These are phyloP conservation scores for Aspergillus novofumigatus DNA, from an alignment of 2,329 filamentous ascomycete species.

Conservation along the genomic window DNA sequence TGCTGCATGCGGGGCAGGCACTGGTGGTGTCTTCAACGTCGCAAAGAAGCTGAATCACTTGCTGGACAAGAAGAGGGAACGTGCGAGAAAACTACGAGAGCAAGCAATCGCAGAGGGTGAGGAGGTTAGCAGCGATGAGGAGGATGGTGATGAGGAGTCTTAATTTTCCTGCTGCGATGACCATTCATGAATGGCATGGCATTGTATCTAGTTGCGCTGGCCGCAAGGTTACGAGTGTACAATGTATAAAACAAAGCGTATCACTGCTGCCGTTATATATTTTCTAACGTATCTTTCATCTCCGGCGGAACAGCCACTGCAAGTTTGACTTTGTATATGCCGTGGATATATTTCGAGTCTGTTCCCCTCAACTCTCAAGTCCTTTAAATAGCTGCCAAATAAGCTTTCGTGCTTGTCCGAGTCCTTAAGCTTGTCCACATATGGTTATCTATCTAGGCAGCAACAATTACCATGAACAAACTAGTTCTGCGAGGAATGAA, in stretches of 20 bases:
- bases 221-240: not conserved
- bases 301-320: too few relatives aligned
- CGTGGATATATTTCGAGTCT: too few relatives aligned
- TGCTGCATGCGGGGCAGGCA: constrained; percentile 78
- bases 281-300: not conserved
- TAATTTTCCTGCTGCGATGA: not conserved
- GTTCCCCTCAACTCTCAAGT: too few relatives aligned
- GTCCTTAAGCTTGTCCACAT: not conserved
- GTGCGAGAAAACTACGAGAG: constrained; percentile 51
- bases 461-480: not conserved
- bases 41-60: constrained; percentile 80
- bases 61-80: constrained; percentile 64
- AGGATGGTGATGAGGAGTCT: constrained; percentile 24
- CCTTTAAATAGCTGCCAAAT: not conserved
- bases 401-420: not conserved
- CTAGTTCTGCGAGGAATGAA: not conserved
- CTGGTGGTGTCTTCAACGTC: constrained; percentile 82
- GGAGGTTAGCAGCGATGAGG: constrained; percentile 47
- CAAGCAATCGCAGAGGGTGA: constrained; percentile 51
- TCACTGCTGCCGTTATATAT: not conserved
- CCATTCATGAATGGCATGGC: not conserved
- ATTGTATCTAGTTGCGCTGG: not conserved
- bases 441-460: not conserved
- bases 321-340: too few relatives aligned
- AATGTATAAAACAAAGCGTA: not conserved